These are phyloP conservation scores for Macrophomina tecta DNA, from an alignment of 2,329 filamentous ascomycete genomes.

Conservation along the genomic window DNA sequence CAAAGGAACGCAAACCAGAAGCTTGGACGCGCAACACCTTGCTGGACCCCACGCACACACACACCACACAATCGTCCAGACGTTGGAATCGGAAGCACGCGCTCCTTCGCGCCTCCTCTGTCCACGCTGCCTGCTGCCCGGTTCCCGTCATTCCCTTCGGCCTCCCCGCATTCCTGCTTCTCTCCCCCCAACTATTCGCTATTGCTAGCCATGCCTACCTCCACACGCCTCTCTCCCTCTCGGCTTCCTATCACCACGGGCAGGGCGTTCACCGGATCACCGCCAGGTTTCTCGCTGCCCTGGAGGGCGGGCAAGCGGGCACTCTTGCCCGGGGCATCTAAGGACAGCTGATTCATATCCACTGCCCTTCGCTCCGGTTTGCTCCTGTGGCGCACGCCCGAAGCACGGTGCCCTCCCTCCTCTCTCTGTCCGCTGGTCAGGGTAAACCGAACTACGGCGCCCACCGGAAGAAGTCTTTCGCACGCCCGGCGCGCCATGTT, in stretches of 20 bases:
- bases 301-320: background rate
- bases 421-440: too few species aligned
- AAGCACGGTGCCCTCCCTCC: background rate
- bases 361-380: background rate
- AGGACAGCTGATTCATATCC: too few species aligned
- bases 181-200: too few species aligned
- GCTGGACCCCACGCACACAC: slow-evolving; percentile 2
- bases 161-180: too few species aligned
- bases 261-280: background rate
- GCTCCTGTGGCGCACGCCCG: background rate
- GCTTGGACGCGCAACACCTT: background rate
- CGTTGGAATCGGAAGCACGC: background rate
- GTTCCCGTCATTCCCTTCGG: too few species aligned
- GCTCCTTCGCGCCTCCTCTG: background rate
- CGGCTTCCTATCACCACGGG: too few species aligned
- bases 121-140: too few species aligned
- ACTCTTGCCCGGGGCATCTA: too few species aligned
- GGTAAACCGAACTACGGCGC: background rate
- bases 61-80: background rate
- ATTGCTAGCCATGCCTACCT: too few species aligned
- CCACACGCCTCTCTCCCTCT: too few species aligned
- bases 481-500: background rate
- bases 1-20: background rate
- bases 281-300: background rate
- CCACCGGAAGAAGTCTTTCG: slow-evolving; percentile 22